A percentile compares a stretch with the other conserved stretches of the same genome.
phyloP scores from a whole-genome alignment of 257 asterid species.

The Leonotis leonurus region DNA sequence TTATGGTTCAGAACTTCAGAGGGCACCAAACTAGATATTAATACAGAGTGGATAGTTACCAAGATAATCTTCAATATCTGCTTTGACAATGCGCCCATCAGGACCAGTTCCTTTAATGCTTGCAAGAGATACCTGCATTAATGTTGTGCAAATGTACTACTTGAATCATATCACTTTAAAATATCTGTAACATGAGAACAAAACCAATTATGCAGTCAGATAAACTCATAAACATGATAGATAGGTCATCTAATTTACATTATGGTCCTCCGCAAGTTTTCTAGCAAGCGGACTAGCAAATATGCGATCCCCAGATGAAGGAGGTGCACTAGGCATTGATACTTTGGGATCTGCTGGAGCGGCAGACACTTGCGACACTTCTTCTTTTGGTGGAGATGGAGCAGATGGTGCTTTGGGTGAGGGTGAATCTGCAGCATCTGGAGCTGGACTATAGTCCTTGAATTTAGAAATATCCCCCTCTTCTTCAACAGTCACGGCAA shows the following conservation, averaged over 20 bases:
- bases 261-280: conserved; percentile 77
- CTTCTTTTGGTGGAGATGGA: conserved; percentile 66
- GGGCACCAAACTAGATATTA: background rate
- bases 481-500: conserved; percentile 88
- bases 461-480: conserved; percentile 71
- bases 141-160: conserved; percentile 1
- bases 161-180: conserved; percentile 2
- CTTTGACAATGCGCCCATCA: conserved; percentile 89
- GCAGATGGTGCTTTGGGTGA: conserved; percentile 48
- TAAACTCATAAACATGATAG: background rate
- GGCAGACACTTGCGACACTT: conserved; percentile 41
- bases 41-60: conserved; percentile 41
- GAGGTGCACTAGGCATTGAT: conserved; percentile 49
- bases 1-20: background rate
- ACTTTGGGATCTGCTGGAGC: conserved; percentile 56
- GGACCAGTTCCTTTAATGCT: conserved; percentile 93
- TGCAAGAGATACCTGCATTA: conserved; percentile 64
- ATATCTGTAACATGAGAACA: background rate
- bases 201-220: background rate
- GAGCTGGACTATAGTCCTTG: conserved; percentile 63
- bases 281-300: conserved; percentile 94
- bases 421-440: conserved; percentile 58
- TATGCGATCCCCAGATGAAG: conserved; percentile 60
- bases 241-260: conserved; percentile 34
- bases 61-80: conserved; percentile 86